A percentile compares a stretch with the other conserved stretches of the same genome.
These are phyloP conservation scores for Sanghuangporus weigelae DNA, from an alignment of 1,284 basidiomycete species.

Conservation along the genomic window DNA sequence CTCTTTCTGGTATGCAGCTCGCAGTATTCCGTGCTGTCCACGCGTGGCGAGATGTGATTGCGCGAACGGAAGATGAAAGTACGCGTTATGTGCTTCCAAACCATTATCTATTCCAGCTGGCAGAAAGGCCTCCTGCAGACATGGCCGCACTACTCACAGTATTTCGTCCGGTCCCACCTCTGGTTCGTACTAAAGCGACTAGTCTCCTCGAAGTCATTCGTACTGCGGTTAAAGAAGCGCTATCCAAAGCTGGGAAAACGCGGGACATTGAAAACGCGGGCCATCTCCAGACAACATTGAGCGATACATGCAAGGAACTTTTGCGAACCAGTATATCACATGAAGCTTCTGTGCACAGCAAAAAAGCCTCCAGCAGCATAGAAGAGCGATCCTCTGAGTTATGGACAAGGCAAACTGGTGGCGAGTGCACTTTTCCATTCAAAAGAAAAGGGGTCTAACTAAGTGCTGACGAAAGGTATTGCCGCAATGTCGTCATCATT, in stretches of 20 bases:
- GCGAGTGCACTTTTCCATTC: not conserved
- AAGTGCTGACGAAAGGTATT: not conserved
- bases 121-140: slow-evolving; percentile 59
- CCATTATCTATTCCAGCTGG: slow-evolving; percentile 64
- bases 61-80: slow-evolving; percentile 87
- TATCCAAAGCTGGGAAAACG: slow-evolving; percentile 6
- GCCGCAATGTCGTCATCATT: slow-evolving; percentile 11
- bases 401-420: slow-evolving; percentile 2
- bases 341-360: not conserved
- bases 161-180: slow-evolving; percentile 54
- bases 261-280: slow-evolving; percentile 3
- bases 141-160: slow-evolving; percentile 50
- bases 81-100: slow-evolving; percentile 71
- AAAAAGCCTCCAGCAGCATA: slow-evolving; percentile 2
- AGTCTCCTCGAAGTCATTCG: slow-evolving; percentile 61
- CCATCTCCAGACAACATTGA: not conserved
- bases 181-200: slow-evolving; percentile 51
- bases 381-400: not conserved
- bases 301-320: not conserved
- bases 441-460: not conserved
- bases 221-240: slow-evolving; percentile 36
- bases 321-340: not conserved
- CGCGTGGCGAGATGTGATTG: slow-evolving; percentile 79
- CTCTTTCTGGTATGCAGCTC: slow-evolving; percentile 35
- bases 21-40: slow-evolving; percentile 76